Evolutionary conservation across 257 asterid species (phyloP).

Genomic region (Lavandula angustifolia): DNA sequence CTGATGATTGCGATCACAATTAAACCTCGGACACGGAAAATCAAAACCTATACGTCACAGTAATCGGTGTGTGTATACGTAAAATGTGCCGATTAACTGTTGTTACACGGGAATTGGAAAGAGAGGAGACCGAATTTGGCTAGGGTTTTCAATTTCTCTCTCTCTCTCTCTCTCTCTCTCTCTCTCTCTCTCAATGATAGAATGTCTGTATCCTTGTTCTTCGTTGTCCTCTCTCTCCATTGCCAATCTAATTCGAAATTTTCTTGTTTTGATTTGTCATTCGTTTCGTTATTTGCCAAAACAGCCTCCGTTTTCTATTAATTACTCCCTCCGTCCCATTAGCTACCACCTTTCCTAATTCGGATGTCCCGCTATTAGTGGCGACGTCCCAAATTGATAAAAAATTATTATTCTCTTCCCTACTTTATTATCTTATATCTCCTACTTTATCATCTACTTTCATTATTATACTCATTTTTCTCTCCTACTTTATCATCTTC

Average conservation of each 20-base stretch:
- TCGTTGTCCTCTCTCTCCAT: slow-evolving; percentile 36
- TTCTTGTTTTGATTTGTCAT: slow-evolving; percentile 17
- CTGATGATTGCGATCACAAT: slow-evolving; percentile 29
- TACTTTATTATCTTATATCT: no score
- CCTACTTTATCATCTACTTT: no score
- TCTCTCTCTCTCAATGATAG: slow-evolving; percentile 35
- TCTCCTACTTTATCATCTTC: no score
- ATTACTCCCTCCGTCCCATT: no score
- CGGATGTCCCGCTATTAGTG: no score
- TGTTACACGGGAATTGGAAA: slow-evolving; percentile 32
- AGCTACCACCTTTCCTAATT: no score
- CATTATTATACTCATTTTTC: no score
- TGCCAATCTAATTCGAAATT: slow-evolving; percentile 31
- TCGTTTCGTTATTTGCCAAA: slow-evolving; percentile 17
- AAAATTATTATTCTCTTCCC: no score
- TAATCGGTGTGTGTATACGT: slow-evolving; percentile 24
- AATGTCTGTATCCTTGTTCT: slow-evolving; percentile 34
- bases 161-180: no score
- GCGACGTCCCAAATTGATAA: no score
- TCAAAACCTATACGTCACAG: slow-evolving; percentile 28
- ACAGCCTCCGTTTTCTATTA: background rate
- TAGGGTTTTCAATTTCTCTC: slow-evolving; percentile 51
- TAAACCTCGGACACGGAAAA: slow-evolving; percentile 14
- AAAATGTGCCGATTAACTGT: slow-evolving; percentile 31
- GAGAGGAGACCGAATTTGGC: slow-evolving; percentile 33